These are phyloP conservation scores for Clonostachys chloroleuca DNA, from an alignment of 2,329 filamentous ascomycete species.

Conservation along the genomic window DNA sequence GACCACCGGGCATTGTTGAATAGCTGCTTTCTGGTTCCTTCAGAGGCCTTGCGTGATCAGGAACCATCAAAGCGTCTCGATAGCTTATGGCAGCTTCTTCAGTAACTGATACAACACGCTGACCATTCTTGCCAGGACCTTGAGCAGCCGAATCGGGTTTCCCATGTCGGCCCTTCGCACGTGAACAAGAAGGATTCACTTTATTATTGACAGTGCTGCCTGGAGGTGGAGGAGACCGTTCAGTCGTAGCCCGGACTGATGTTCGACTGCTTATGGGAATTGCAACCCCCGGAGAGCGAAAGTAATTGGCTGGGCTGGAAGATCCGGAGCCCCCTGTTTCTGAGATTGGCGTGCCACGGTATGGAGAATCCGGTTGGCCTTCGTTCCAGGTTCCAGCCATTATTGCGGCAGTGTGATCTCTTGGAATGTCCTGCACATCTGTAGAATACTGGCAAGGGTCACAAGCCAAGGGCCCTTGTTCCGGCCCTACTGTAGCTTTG, in stretches of 20 bases:
- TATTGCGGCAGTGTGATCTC: conserved; percentile 51
- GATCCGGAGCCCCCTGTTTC: neutral
- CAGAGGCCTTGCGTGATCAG: neutral
- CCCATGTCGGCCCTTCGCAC: too few relatives aligned
- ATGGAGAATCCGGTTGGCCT: conserved; percentile 56
- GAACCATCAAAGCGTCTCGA: neutral
- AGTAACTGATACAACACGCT: neutral
- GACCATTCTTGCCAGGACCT: too few relatives aligned
- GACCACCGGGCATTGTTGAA: neutral
- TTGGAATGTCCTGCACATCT: conserved; percentile 8
- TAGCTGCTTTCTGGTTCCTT: conserved; percentile 2
- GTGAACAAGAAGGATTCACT: too few relatives aligned
- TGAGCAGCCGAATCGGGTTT: too few relatives aligned
- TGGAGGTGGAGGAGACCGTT: too few relatives aligned
- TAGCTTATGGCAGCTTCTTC: neutral
- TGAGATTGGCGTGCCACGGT: conserved; percentile 14
- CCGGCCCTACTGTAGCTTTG: conserved; percentile 3
- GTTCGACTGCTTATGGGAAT: neutral
- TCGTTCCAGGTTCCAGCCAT: conserved; percentile 58
- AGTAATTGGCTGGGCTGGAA: neutral
- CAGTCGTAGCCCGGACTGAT: neutral
- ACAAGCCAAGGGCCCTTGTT: neutral
- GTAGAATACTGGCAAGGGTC: conserved; percentile 11
- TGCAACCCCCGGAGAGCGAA: too few relatives aligned
- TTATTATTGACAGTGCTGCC: too few relatives aligned